Conservation (phyloP, 2,329 filamentous ascomycete species). For the Cadophora sp. region DNA sequence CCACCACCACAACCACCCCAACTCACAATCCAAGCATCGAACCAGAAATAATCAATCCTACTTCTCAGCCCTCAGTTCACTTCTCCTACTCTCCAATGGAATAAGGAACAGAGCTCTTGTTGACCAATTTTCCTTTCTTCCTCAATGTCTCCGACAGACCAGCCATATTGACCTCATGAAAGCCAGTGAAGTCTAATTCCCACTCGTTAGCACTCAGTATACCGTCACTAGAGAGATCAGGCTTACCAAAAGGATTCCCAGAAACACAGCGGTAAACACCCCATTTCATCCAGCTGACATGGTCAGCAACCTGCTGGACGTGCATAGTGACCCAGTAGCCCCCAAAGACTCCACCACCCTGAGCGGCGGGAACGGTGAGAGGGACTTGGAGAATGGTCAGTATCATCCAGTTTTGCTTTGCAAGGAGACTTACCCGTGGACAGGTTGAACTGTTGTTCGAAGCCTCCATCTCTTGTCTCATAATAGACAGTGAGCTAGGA, state of each 20-base stretch:
- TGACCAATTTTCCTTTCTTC: conserved; percentile 6
- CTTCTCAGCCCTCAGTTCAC: not conserved
- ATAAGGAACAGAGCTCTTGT: conserved; percentile 15
- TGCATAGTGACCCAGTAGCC: conserved; percentile 17
- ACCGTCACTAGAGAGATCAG: not conserved
- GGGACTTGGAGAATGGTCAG: not conserved
- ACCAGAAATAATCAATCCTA: too few species aligned
- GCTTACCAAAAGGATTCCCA: conserved; percentile 13
- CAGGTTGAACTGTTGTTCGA: conserved; percentile 10
- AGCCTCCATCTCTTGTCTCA: not conserved
- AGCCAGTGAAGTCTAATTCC: conserved; percentile 9
- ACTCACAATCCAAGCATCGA: not conserved
- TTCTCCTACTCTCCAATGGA: conserved; percentile 11
- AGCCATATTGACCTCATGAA: conserved; percentile 7
- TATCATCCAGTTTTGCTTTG: not conserved
- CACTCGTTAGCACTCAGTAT: not conserved
- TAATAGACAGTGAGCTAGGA: conserved; percentile 6
- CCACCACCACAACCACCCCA: not conserved
- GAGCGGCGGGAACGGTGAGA: conserved; percentile 5
- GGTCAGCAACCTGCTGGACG: conserved; percentile 3
- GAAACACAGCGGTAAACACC: conserved; percentile 17
- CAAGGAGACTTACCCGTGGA: conserved; percentile 5
- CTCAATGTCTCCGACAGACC: conserved; percentile 2
- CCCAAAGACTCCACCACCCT: conserved; percentile 10
- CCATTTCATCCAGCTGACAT: conserved; percentile 16